Base-by-base conservation (phyloP, 2,329 filamentous ascomycete species). In the Arthrobotrys entomopaga region DNA sequence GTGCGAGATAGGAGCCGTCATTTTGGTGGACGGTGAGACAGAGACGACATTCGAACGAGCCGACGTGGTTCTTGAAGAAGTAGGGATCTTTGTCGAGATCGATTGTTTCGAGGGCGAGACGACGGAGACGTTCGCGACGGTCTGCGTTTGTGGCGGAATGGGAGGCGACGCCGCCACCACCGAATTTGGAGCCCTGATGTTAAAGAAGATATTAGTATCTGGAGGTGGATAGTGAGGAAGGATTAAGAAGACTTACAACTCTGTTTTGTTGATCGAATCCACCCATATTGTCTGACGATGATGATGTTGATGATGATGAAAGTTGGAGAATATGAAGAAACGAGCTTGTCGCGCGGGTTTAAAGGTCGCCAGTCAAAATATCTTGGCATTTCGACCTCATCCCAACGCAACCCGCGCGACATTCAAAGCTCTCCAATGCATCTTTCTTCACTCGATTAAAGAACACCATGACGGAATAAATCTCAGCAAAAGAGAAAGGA, bases 31-130 rank as follows among this genome's bases (percentile, higher is more conserved):
- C 94, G 0, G 95, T 99, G 24, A 99, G 85, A 81, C 95, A 99
- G 46, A 99, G 90, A 29, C 95, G 91, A 82, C 95, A 99, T 83
- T 99, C 95, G 83, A 97, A 99, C 80, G 91, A 95, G 80, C 95
- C 95, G 79, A 98, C 92, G 83, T 99, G 94, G 85, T 99, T 99
- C 83, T 96, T 96, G 89, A 99, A 99, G 86, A 98, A 97, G 87
- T 98, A 99, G 0, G 95, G 95, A 84, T 99, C 95, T 84, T 97
- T 98, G 84, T 98, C 95, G 76, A 98, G 91, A 84, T 98, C 94
- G 86, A 99, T 99, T 65, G 93, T 96, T 84, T 99, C 95, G 80
- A 99, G 91, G 70, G 95, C 95, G 81, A 99, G 93, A 85, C 97
- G 97, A 82, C 94, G 93, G 43, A 99, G 90, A 77, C 95, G 93